These are phyloP conservation scores for Globisporangium abappressorium DNA, from an alignment of 352 stramenopile species.

Conservation along the genomic window DNA sequence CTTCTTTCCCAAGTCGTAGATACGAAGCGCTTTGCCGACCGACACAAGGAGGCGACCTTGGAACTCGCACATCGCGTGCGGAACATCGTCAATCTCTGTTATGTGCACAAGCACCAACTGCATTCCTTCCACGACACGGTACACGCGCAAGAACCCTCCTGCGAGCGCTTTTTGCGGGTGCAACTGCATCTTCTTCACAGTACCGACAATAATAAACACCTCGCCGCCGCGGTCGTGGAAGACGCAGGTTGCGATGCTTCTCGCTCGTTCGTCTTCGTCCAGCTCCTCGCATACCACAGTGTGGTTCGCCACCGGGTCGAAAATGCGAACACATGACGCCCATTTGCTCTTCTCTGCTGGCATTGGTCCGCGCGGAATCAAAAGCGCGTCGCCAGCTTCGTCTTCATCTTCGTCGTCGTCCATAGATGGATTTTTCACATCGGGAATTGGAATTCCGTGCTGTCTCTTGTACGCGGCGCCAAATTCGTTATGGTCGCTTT, in stretches of 20 bases:
- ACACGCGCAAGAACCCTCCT: slow-evolving; percentile 89
- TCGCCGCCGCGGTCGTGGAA: slow-evolving; percentile 96
- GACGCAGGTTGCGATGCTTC: slow-evolving; percentile 92
- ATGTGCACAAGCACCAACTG: slow-evolving; percentile 96
- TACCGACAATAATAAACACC: slow-evolving; percentile 96
- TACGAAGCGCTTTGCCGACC: slow-evolving; percentile 92
- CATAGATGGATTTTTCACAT: slow-evolving; percentile 37
- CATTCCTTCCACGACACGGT: slow-evolving; percentile 90
- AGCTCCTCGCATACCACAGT: slow-evolving; percentile 92
- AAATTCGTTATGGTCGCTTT: slow-evolving; percentile 98
- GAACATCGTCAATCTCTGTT: slow-evolving; percentile 96
- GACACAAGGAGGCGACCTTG: slow-evolving; percentile 96
- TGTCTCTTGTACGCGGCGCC: slow-evolving; percentile 89
- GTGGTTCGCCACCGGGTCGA: slow-evolving; percentile 92
- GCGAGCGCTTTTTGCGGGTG: slow-evolving; percentile 77
- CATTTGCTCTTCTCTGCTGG: slow-evolving; percentile 81
- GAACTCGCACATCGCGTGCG: slow-evolving; percentile 96
- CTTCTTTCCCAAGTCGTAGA: slow-evolving; percentile 99
- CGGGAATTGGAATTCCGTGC: slow-evolving; percentile 56
- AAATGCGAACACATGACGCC: slow-evolving; percentile 97
- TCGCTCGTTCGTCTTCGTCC: slow-evolving; percentile 90
- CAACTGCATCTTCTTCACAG: slow-evolving; percentile 94
- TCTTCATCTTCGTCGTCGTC: slow-evolving; percentile 72
- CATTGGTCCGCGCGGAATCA: slow-evolving; percentile 60
- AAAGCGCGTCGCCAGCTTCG: slow-evolving; percentile 71